A percentile compares a stretch with the other conserved stretches of the same genome.
Conservation (phyloP, 768 basidiomycete species). For the Leccinum boreale region DNA sequence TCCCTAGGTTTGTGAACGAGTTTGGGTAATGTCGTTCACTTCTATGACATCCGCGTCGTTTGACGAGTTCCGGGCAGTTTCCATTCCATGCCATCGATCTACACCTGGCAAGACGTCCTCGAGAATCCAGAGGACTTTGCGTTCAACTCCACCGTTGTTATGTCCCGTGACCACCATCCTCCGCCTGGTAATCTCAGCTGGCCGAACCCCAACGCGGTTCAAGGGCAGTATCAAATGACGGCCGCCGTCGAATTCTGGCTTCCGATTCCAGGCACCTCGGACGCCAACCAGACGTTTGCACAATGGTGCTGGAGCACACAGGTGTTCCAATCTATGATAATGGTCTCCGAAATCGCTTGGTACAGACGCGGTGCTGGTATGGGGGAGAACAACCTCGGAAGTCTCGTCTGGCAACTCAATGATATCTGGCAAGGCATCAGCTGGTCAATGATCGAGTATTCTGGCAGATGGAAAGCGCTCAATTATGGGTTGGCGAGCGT, state of each 20-base stretch:
- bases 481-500: constrained; percentile 47
- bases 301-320: constrained; percentile 66
- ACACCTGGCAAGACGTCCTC: constrained; percentile 57
- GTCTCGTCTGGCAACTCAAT: constrained; percentile 58
- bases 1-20: constrained; percentile 51
- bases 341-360: constrained; percentile 57
- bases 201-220: constrained; percentile 53
- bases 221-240: constrained; percentile 54
- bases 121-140: constrained; percentile 47
- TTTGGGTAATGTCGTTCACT: constrained; percentile 41
- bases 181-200: constrained; percentile 49
- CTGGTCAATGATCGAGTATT: constrained; percentile 55
- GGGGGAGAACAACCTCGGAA: constrained; percentile 57
- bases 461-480: constrained; percentile 58
- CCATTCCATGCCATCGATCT: constrained; percentile 63
- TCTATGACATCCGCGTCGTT: not conserved
- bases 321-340: constrained; percentile 56
- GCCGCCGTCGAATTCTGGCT: constrained; percentile 52
- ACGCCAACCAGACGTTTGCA: constrained; percentile 56
- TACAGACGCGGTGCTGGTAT: constrained; percentile 58
- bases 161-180: constrained; percentile 55
- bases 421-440: constrained; percentile 60
- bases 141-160: constrained; percentile 56
- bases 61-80: constrained; percentile 34
- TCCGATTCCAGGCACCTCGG: constrained; percentile 45